These are phyloP conservation scores for Trichoderma sp. DNA, from an alignment of 2,329 filamentous ascomycete species.

Conservation along the genomic window DNA sequence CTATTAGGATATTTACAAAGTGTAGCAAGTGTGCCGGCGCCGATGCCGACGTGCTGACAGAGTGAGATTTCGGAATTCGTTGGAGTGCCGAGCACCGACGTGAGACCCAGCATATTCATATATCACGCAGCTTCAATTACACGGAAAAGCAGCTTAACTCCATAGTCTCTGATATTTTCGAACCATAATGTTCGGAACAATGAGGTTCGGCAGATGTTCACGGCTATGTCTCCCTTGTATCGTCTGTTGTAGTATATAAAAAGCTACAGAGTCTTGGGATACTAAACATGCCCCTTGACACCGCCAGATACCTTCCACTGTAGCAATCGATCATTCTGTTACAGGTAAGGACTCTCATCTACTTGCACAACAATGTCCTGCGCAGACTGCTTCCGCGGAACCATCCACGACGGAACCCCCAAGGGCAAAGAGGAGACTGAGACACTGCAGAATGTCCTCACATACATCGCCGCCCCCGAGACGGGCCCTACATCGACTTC, in stretches of 20 bases:
- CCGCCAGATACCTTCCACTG: background rate
- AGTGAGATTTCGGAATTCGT: background rate
- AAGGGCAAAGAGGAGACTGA: constrained; percentile 8
- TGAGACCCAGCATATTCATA: background rate
- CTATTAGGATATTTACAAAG: background rate
- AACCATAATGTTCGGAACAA: background rate
- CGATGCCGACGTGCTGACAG: constrained; percentile 7
- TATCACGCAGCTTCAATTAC: background rate
- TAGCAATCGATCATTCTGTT: background rate
- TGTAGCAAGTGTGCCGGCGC: background rate
- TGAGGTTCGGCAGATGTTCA: background rate
- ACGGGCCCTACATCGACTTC: background rate
- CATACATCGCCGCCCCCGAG: constrained; percentile 7
- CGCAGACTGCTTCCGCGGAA: constrained; percentile 4
- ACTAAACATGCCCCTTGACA: background rate
- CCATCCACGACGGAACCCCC: constrained; percentile 8
- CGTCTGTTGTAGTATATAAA: background rate
- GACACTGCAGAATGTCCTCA: background rate
- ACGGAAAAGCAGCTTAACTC: background rate
- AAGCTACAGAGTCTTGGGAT: background rate
- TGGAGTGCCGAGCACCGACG: background rate
- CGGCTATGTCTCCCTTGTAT: background rate
- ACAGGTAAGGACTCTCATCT: background rate
- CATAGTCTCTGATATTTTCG: too few species aligned
- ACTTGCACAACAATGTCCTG: background rate